A percentile compares a stretch with the other conserved stretches of the same genome.
phyloP scores from a whole-genome alignment of 345 rosid genomes.

The Boechera stricta region DNA sequence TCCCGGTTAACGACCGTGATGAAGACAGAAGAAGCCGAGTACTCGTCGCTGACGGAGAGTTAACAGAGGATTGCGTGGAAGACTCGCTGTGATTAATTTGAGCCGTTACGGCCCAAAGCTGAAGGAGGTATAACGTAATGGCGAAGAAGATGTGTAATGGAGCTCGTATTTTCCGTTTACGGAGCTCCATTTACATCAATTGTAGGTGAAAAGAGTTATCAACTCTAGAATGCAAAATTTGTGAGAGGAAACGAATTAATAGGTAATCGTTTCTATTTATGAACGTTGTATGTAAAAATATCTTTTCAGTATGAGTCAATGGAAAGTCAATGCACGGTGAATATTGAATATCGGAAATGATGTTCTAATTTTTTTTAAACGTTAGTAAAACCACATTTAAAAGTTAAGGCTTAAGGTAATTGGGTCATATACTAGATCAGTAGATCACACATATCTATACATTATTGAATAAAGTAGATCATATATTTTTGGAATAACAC shows the following conservation, averaged over 20 bases:
- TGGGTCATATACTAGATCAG: neutral
- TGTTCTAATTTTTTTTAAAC: neutral
- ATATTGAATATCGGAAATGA: slow-evolving; percentile 29
- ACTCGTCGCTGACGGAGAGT: slow-evolving; percentile 13
- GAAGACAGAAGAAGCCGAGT: slow-evolving; percentile 19
- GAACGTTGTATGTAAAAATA: slow-evolving; percentile 24
- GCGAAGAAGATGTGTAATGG: slow-evolving; percentile 33
- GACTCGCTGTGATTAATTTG: slow-evolving; percentile 14
- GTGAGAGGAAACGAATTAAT: slow-evolving; percentile 33
- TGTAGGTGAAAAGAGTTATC: slow-evolving; percentile 17
- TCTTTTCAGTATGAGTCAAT: slow-evolving; percentile 19
- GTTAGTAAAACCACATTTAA: slow-evolving; percentile 12
- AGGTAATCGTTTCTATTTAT: slow-evolving; percentile 36
- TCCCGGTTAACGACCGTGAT: slow-evolving; percentile 1
- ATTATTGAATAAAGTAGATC: no score
- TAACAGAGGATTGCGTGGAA: slow-evolving; percentile 30
- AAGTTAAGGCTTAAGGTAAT: neutral
- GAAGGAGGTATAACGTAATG: slow-evolving; percentile 28
- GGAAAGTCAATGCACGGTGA: slow-evolving; percentile 30
- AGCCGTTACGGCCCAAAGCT: slow-evolving; percentile 27
- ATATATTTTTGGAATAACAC: no score
- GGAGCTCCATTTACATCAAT: slow-evolving; percentile 35
- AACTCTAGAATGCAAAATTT: slow-evolving; percentile 22
- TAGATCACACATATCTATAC: neutral
- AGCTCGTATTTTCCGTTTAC: slow-evolving; percentile 25